Evolutionary conservation across 2,329 filamentous ascomycete genomes (phyloP).

Genomic region (Stromatinia cepivora): DNA sequence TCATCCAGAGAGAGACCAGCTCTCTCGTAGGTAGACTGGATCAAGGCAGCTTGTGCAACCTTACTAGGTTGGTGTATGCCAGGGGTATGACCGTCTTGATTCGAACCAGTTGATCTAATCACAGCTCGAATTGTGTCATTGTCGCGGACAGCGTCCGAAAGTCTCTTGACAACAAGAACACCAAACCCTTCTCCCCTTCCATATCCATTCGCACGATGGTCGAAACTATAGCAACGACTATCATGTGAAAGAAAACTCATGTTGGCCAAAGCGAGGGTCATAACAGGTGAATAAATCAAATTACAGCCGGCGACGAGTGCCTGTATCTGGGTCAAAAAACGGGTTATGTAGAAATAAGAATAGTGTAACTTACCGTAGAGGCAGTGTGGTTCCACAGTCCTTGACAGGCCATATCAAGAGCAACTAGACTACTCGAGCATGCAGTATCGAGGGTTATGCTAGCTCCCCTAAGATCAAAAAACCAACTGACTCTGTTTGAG

Average conservation of each 20-base stretch:
- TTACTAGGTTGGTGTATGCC: conserved; percentile 55
- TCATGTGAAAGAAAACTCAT: conserved; percentile 22
- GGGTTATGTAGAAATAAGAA: too few relatives aligned
- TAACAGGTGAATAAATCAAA: conserved; percentile 58
- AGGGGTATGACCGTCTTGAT: conserved; percentile 56
- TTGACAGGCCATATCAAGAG: conserved; percentile 54
- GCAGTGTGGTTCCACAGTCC: conserved; percentile 40
- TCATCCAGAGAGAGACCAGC: conserved; percentile 18
- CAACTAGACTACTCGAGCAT: conserved; percentile 57
- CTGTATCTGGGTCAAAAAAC: too few relatives aligned
- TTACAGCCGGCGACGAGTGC: conserved; percentile 44
- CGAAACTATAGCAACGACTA: conserved; percentile 53
- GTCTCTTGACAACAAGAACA: conserved; percentile 57
- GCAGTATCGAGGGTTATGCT: conserved; percentile 59
- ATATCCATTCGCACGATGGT: conserved; percentile 61
- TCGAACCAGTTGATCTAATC: conserved; percentile 53
- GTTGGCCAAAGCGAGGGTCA: conserved; percentile 1
- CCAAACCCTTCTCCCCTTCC: conserved; percentile 61
- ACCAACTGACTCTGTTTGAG: too few relatives aligned
- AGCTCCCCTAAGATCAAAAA: conserved; percentile 51
- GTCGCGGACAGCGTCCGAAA: conserved; percentile 57
- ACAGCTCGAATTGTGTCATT: conserved; percentile 58
- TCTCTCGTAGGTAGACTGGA: conserved; percentile 16
- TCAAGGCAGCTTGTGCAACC: conserved; percentile 42
- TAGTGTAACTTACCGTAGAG: conserved; percentile 7